Evolutionary conservation across 495 filamentous ascomycete genomes (phyloP).

Genomic region (Lepidopterella palustris): DNA sequence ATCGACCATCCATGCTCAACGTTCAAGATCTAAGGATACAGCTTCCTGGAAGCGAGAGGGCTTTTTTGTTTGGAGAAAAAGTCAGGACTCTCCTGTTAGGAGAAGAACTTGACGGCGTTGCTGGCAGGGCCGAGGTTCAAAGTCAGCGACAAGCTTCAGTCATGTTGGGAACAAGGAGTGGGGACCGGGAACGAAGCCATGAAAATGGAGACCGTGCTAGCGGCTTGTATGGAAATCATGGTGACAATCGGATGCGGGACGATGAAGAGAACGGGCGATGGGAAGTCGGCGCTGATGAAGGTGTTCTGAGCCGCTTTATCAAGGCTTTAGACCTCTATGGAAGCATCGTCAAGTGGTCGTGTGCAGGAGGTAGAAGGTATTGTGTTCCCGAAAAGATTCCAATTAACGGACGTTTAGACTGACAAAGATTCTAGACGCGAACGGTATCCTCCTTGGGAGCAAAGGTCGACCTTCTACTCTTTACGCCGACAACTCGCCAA

Average conservation of each 20-base stretch:
- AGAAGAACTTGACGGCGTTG: conserved; percentile 26
- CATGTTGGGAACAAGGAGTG: conserved; percentile 9
- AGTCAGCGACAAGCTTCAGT: conserved; percentile 18
- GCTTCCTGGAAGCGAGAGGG: conserved; percentile 58
- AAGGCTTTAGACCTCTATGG: conserved; percentile 75
- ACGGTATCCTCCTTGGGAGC: conserved; percentile 34
- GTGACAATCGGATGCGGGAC: conserved; percentile 19
- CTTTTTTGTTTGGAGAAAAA: conserved; percentile 64
- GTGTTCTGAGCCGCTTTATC: conserved; percentile 68
- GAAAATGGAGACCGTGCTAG: conserved; percentile 44
- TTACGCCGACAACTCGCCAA: conserved; percentile 54
- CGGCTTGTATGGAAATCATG: conserved; percentile 25
- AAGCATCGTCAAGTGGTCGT: conserved; percentile 68
- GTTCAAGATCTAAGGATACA: conserved; percentile 62
- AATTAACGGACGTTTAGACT: not conserved
- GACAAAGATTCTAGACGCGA: conserved; percentile 31
- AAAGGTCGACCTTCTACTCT: conserved; percentile 41
- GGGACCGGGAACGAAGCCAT: not conserved
- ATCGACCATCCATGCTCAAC: conserved; percentile 61
- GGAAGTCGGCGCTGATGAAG: conserved; percentile 57
- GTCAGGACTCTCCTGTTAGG: conserved; percentile 40
- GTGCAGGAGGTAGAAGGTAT: conserved; percentile 60
- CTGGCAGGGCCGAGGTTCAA: conserved; percentile 22
- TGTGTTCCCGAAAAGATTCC: not conserved
- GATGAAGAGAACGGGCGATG: conserved; percentile 45